Conservation (phyloP, 208 protist genomes). For the Trypanosoma vivax region DNA sequence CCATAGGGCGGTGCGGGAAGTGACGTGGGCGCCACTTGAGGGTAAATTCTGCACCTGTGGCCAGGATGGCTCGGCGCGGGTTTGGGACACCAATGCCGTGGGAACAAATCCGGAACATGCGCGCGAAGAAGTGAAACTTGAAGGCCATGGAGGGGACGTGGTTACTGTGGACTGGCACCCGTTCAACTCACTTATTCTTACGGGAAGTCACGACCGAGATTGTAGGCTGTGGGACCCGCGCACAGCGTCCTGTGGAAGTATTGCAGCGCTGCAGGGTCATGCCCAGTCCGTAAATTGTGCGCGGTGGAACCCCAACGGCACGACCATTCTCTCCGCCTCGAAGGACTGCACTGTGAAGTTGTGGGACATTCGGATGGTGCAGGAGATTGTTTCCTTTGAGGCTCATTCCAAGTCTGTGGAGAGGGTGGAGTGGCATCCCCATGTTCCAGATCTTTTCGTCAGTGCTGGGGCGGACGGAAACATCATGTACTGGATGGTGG, state of each 20-base stretch:
- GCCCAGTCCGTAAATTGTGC: constrained; percentile 70
- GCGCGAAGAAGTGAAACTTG: constrained; percentile 76
- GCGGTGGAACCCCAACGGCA: constrained; percentile 79
- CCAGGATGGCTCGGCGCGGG: constrained; percentile 73
- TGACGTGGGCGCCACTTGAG: constrained; percentile 72
- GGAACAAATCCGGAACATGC: constrained; percentile 26
- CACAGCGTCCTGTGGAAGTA: constrained; percentile 59
- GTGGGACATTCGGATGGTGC: constrained; percentile 79
- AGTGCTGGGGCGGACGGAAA: constrained; percentile 71
- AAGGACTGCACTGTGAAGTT: constrained; percentile 79
- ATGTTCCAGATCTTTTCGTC: constrained; percentile 60
- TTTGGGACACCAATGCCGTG: constrained; percentile 76
- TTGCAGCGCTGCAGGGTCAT: constrained; percentile 77
- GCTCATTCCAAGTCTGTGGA: constrained; percentile 72
- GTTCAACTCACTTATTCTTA: constrained; percentile 69
- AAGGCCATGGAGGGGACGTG: constrained; percentile 85
- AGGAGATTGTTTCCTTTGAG: constrained; percentile 72
- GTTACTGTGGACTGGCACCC: constrained; percentile 86
- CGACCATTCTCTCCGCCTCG: constrained; percentile 63
- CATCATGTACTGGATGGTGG: constrained; percentile 81
- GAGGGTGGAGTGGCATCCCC: constrained; percentile 77
- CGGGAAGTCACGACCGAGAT: constrained; percentile 82
- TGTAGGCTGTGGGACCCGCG: constrained; percentile 85
- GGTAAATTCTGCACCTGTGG: constrained; percentile 80
- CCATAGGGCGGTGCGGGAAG: constrained; percentile 72